Base-by-base conservation (phyloP, 192 early-diverging fungal species). In the Coemansia sp. region DNA sequence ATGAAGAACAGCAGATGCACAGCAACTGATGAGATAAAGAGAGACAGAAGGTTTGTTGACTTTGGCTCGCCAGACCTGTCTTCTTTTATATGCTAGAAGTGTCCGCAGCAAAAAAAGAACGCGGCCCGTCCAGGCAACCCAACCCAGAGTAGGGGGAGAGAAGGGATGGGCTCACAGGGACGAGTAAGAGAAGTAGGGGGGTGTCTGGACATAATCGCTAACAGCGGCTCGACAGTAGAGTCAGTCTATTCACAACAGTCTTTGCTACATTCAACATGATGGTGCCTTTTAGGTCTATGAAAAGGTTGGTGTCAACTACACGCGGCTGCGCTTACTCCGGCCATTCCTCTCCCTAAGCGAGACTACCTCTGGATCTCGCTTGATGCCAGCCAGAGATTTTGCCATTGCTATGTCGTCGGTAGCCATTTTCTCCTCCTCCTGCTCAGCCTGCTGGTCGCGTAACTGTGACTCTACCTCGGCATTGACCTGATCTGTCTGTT, bases 281-380 rank as follows among this genome's bases (percentile, higher is more conserved):
- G 23, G 26, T 28, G 23, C 32, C 52, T 55, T 49, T 17, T 49
- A 43, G 42, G 44, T 52, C 19, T 26, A 30, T 30, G 17, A 50
- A 26, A 17, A 8, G 21, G 46, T 39, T 40, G 49, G 26, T 16
- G 16, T 61, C 16, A 3, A 2, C 17, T 64, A 73, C 33, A 57
- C 26, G 61, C 68, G 77, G 17, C 64, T 72, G 67, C 77, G 77
- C 57, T 80, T 80, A 57, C 37, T 50, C 60, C 62, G 69, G 8
- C 53, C 33, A 47, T 72, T 75, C 21, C 37, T 55, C 59, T 75
- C 69, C 19, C 67, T 66, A 37, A 73, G 61, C 66, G 73, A 59
- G 16, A 17, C 21, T n/a, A 23, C 49, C 21, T 43, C 43, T 26
- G 53, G 47, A 23, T 64, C 40, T 14, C 52, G 61, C 63, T 64